Evolutionary conservation across 2,329 filamentous ascomycete species (phyloP), one percentile per base, ranked within the genome.

Genomic region (Colletotrichum sp.): DNA sequence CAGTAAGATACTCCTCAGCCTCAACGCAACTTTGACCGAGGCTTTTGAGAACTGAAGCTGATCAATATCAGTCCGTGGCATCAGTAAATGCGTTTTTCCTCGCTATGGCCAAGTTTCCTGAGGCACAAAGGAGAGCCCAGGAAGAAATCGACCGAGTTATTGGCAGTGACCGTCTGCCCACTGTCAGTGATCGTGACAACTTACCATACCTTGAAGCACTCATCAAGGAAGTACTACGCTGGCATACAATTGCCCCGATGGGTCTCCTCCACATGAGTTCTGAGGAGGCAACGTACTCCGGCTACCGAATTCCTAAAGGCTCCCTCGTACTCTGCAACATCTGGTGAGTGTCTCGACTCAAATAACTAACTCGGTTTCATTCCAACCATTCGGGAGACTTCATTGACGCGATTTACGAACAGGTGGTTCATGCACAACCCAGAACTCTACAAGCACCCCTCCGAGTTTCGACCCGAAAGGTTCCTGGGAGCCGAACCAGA

Each of bases 381-480:
- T 36, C 2, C 32, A 16, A 5, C 1, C 16, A 18, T 8, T 13
- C 5, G 6, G 12, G 6, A 10, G n/a, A 7, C 27, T 27, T 30
- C 13, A 27, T 25, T 43, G 34, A 32, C 28, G 8, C 13, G 18
- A 34, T 32, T 6, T 0, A 15, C 3, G 8, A 15, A 8, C 22
- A 65, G 62, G 62, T 83, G 77, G 78, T 79, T 85, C 18, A 89
- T 92, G 28, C 93, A 95, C 82, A 93, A 95, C 79, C 90, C 91
- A 3, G 90, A 92, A 34, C 91, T 90, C 4, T 95, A 95, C 81
- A 87, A 89, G 0, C 69, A 84, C n/a, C 84, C 84, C 0, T 72
- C 65, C 8, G 28, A 34, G 2, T 86, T 86, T 18, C 77, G 83
- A 25, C 85, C 84, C 0, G 81, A 82, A 4, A 79, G 85, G 0